Evolutionary conservation across 768 basidiomycete species (phyloP).

Genomic region (Rhizopogon vesiculosus): DNA sequence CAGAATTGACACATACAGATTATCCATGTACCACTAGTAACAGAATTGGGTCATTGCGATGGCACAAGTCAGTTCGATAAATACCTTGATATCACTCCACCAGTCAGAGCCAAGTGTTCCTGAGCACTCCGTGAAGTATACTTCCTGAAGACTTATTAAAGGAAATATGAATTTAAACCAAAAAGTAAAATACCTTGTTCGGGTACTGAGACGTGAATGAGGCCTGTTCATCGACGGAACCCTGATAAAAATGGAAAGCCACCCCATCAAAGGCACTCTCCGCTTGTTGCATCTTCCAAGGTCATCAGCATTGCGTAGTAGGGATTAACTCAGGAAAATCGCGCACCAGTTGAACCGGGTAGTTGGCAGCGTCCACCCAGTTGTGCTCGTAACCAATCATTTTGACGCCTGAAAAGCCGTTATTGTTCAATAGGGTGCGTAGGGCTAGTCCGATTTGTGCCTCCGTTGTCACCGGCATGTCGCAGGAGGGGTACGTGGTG

Average conservation of each 20-base stretch:
- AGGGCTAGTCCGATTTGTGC: conserved; percentile 54
- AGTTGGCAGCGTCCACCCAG: conserved; percentile 61
- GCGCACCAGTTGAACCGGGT: conserved; percentile 53
- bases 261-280: conserved; percentile 56
- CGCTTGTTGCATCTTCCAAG: conserved; percentile 48
- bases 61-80: background rate
- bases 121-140: conserved; percentile 57
- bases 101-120: conserved; percentile 66
- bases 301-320: background rate
- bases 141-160: conserved; percentile 17
- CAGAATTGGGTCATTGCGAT: too few relatives aligned
- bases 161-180: background rate
- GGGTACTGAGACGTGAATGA: conserved; percentile 53
- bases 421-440: conserved; percentile 55
- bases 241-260: conserved; percentile 70
- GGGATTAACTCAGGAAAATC: background rate
- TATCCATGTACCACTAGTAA: too few relatives aligned
- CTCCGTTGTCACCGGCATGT: conserved; percentile 49
- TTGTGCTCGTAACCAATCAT: conserved; percentile 73
- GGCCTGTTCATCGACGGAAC: conserved; percentile 48
- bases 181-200: conserved; percentile 32
- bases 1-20: too few relatives aligned
- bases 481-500: conserved; percentile 64
- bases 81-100: conserved; percentile 77
- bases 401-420: conserved; percentile 54